These are phyloP conservation scores for Leishmania arabica DNA, from an alignment of 208 protist genomes.

Conservation along the genomic window DNA sequence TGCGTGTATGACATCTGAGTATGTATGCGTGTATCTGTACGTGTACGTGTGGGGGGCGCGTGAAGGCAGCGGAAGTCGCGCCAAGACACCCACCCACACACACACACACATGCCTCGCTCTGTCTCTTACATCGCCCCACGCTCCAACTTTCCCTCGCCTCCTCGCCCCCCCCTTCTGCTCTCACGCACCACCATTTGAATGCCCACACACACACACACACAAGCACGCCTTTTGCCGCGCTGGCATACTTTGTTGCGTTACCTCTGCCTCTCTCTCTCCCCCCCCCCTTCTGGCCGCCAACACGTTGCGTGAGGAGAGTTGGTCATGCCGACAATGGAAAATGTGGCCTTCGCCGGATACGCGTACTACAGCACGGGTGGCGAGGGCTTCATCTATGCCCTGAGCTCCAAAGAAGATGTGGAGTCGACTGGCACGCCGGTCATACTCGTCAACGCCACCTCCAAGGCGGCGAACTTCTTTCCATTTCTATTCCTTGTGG, in stretches of 20 bases:
- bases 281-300: neutral
- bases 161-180: neutral
- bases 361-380: slow-evolving; percentile 23
- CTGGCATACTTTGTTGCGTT: neutral
- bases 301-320: neutral
- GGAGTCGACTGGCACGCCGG: neutral
- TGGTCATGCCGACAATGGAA: neutral
- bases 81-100: no score
- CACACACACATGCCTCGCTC: neutral
- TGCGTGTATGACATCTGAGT: no score
- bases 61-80: no score
- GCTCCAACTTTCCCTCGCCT: neutral
- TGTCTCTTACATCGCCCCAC: neutral
- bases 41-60: neutral
- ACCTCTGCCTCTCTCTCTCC: no score
- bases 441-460: slow-evolving; percentile 10
- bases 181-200: neutral
- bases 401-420: neutral
- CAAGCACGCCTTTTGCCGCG: neutral
- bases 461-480: slow-evolving; percentile 18
- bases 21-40: neutral
- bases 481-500: slow-evolving; percentile 25
- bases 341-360: slow-evolving; percentile 19
- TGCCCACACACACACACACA: neutral
- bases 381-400: slow-evolving; percentile 27